Evolutionary conservation across 768 basidiomycete genomes (phyloP), one percentile per base, ranked within the genome.

Genomic region (Guyanaporus albipodus): DNA sequence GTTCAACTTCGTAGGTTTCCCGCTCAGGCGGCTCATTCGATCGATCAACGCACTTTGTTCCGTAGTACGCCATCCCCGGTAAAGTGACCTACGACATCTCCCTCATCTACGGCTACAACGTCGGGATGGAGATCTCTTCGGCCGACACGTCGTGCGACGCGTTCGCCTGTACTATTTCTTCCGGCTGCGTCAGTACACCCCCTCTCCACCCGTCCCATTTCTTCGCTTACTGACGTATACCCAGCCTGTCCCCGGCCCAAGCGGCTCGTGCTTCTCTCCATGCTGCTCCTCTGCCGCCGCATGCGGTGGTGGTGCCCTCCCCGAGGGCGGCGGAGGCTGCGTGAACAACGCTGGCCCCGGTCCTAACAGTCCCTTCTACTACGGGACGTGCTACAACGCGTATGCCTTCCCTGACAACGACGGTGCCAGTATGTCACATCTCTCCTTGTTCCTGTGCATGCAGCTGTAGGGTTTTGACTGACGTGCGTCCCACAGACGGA

Each of bases 351-450:
- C 49, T 0, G 65, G 65, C 8, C 62, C 63, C 12, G 63, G 63
- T 23, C 63, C 63, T 5, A 38, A 67, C 52, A 67, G 63, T 17
- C 1, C 50, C 21, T 64, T 64, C 60, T 67, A 62, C 46, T 54
- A 67, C 18, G 3, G 23, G 22, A 51, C 50, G 4, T 67, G 63
- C 46, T 49, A 40, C 49, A 64, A 67, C 18, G 63, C 65, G 24
- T 67, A 67, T 9, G 63, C 63, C 19, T 64, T 64, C 58, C 63
- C 63, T 18, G 65, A 65, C 49, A 65, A 64, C 31, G 65, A 67
- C 15, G 65, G 65, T 17, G 29, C 63, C 4, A 0, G 63, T 67
- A 40, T 42, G 60, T 51, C 23, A 7, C 6, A 3, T 28, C 14
- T 6, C 27, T 31, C 11, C 18, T 21, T 6, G n/a, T 18, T 14